Evolutionary conservation across 208 protist genomes (phyloP), one percentile per base, ranked within the genome.

Genomic region (Acanthamoeba sp.): DNA sequence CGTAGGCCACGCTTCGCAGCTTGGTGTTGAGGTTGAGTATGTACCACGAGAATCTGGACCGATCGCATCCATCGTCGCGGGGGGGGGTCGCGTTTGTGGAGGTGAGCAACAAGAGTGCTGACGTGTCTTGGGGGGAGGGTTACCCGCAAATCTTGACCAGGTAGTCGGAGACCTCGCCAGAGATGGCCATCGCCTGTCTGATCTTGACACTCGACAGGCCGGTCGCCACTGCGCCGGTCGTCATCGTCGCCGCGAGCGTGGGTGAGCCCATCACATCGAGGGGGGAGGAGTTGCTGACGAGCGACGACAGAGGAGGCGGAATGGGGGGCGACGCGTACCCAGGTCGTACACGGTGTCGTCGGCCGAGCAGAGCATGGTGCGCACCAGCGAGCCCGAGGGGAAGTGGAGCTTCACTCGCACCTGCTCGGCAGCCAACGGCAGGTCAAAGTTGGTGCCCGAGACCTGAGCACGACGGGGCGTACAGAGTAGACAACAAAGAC

Each of bases 111-210:
- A 62, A 27, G 55, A 62, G 55, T 36, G 14, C 5, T 22, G 14
- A 55, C 48, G 16, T 55, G 16, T 59, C 55, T n/a, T 5, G 55
- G 3, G 55, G 34, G 7, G n/a, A 27, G 20, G 66, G 34, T 32
- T 76, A 76, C 66, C 66, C 66, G 66, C 66, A 76, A 0, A 76
- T 76, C 66, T 76, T 76, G 36, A 76, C 66, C n/a, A 76, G 16
- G 36, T 76, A 76, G 66, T 76, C 66, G 22, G 0, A 1, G 36
- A 76, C 36, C 2, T 76, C 66, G 32, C 32, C 34, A 2, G 66
- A 76, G 16, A 76, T 76, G 32, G 66, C 20, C 66, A 42, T 76
- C 16, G 36, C 66, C 36, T 42, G 66, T 2, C 66, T 6, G 1
- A 42, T 40, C 9, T 42, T 76, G 29, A 42, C 66, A 32, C 9